Base-by-base conservation (phyloP, 805 yeast species). In the Candida ipomoeae region DNA sequence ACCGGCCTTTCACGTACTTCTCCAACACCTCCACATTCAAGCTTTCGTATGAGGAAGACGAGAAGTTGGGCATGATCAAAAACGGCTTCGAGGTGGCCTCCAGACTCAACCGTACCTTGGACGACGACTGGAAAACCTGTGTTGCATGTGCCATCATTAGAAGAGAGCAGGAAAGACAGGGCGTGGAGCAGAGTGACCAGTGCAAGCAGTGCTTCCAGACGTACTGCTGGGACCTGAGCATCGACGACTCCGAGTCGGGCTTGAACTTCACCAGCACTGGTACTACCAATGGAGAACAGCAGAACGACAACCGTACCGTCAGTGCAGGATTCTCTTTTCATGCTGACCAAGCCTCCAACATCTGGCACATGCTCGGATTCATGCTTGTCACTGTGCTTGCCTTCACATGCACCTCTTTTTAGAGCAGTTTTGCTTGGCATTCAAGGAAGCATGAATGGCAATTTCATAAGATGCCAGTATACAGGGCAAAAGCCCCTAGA, bases 111-210 rank as follows among this genome's bases (percentile, higher is more conserved):
- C 68, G 81, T 35, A 84, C 95, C 13, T 62, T 83, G 21, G 95
- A 87, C 56, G 63, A 70, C 3, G 82, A 85, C 38, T 89, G 87
- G 84, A 70, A 79, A 39, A 78, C 82, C 6, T 89, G 96, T 72
- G 77, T 89, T 44, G 87, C 87, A 2, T 89, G 96, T 74, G 96
- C 95, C 8, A 78, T 89, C 42, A 75, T 88, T 51, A 84, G 88
- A 70, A 81, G 96, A 65, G 80, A 85, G 39, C 83, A 84, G 62
- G 94, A 88, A 68, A 77, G 90, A 62, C 67, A 75, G 36, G 82
- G 83, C 29, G 67, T 74, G 35, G 73, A 78, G 15, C 85, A 85
- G 52, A 69, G 81, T n/a, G 82, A 75, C 1, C 89, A 86, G 62
- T 89, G 97, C 71, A 69, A 80, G 57, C 53, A 70, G 48, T 89